phyloP scores from a whole-genome alignment of 169 alveolate genomes.

The Cystoisospora suis region DNA sequence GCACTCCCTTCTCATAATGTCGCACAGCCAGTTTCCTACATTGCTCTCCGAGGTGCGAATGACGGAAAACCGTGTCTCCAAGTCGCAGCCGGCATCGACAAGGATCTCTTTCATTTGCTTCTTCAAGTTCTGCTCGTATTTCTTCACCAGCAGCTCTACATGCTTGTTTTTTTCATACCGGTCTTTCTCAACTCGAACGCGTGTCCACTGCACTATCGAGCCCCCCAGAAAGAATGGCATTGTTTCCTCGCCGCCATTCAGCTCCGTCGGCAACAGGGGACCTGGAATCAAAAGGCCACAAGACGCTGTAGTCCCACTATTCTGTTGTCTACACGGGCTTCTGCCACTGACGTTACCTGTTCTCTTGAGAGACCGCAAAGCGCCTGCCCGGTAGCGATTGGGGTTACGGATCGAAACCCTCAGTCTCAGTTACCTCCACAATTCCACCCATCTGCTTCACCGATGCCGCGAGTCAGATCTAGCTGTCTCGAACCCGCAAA shows the following conservation, averaged over 20 bases:
- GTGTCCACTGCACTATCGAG: constrained; percentile 74
- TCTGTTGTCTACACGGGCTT: too few species aligned
- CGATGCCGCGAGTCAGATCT: too few species aligned
- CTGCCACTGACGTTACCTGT: too few species aligned
- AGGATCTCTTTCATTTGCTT: constrained; percentile 75
- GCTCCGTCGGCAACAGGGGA: constrained; percentile 59
- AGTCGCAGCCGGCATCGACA: constrained; percentile 77
- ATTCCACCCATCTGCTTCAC: too few species aligned
- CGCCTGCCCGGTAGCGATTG: too few species aligned
- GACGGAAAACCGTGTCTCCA: constrained; percentile 82
- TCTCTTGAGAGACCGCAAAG: too few species aligned
- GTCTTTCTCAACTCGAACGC: constrained; percentile 63
- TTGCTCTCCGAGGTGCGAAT: constrained; percentile 84
- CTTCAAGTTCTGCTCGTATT: constrained; percentile 68
- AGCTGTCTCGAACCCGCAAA: too few species aligned
- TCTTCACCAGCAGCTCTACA: constrained; percentile 71
- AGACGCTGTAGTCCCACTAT: too few species aligned
- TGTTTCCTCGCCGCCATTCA: constrained; percentile 53
- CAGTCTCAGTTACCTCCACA: too few species aligned
- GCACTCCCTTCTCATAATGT: constrained; percentile 79
- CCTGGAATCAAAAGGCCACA: neutral
- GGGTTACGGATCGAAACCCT: too few species aligned
- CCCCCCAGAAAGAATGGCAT: constrained; percentile 74
- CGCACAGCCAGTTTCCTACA: constrained; percentile 84
- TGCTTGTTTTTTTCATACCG: constrained; percentile 68